Evolutionary conservation across 2,329 filamentous ascomycete genomes (phyloP).

Genomic region (Paracoccidioides lutzii): DNA sequence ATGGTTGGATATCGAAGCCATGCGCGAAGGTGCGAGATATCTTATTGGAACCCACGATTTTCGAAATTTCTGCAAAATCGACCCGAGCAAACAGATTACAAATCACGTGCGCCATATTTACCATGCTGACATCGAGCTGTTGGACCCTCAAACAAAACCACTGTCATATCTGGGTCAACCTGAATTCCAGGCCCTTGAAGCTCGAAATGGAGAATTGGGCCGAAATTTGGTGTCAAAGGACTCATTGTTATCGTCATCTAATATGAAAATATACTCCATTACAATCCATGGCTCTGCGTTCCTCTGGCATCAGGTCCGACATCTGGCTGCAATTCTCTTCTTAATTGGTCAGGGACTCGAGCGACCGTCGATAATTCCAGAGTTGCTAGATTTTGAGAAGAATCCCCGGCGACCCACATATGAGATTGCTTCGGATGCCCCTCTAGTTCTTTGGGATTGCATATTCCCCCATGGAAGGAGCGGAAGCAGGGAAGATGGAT

Average conservation of each 20-base stretch:
- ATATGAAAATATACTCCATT: conserved; percentile 68
- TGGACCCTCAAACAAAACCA: conserved; percentile 40
- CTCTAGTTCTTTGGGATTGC: conserved; percentile 92
- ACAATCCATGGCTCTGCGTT: conserved; percentile 83
- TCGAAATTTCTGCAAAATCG: conserved; percentile 91
- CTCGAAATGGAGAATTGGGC: conserved; percentile 8
- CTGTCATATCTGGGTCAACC: conserved; percentile 43
- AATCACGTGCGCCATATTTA: conserved; percentile 72
- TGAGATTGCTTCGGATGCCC: conserved; percentile 78
- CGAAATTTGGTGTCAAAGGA: conserved; percentile 1
- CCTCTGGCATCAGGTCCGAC: conserved; percentile 94
- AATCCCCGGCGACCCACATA: conserved; percentile 73
- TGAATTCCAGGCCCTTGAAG: conserved; percentile 29
- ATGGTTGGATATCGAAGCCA: conserved; percentile 76
- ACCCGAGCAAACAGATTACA: conserved; percentile 75
- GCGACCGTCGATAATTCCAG: conserved; percentile 54
- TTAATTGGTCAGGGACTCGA: conserved; percentile 82
- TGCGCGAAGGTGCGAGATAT: conserved; percentile 66
- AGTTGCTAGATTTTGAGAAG: conserved; percentile 58
- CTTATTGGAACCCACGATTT: conserved; percentile 86
- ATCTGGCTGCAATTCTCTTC: conserved; percentile 89
- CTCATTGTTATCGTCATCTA: conserved; percentile 21
- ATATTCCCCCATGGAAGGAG: conserved; percentile 54
- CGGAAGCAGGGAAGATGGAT: conserved; percentile 41
- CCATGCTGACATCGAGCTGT: conserved; percentile 63